phyloP scores from a whole-genome alignment of 1,139 yeast species.

The Fermentozyma sake region DNA sequence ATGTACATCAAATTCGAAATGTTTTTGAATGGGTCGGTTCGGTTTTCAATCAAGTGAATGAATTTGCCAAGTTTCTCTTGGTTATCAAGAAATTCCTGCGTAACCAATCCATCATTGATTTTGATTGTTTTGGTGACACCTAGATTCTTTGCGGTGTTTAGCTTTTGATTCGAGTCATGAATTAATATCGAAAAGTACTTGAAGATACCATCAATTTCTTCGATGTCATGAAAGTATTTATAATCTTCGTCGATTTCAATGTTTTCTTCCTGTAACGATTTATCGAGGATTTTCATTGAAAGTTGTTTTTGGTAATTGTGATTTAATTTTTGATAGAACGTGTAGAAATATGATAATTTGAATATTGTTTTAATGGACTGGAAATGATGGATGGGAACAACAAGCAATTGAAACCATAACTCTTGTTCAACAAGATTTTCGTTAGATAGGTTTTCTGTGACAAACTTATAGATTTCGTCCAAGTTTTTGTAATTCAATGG shows the following conservation, averaged over 20 bases:
- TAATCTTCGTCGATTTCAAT: constrained; percentile 13
- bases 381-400: constrained; percentile 51
- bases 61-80: constrained; percentile 70
- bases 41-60: constrained; percentile 54
- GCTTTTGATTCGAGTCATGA: constrained; percentile 23
- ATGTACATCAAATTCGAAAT: constrained; percentile 53
- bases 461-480: constrained; percentile 57
- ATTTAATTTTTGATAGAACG: constrained; percentile 35
- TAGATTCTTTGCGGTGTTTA: constrained; percentile 33
- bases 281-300: constrained; percentile 39
- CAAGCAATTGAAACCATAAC: constrained; percentile 50
- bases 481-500: constrained; percentile 58
- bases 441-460: constrained; percentile 42
- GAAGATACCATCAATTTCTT: constrained; percentile 43
- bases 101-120: constrained; percentile 26
- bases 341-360: constrained; percentile 36
- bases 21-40: constrained; percentile 44
- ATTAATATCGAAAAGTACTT: constrained; percentile 37
- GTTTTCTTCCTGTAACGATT: constrained; percentile 14
- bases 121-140: constrained; percentile 33
- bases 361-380: constrained; percentile 24
- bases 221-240: constrained; percentile 15
- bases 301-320: constrained; percentile 33
- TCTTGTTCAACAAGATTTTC: constrained; percentile 22
- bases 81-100: constrained; percentile 42